These are phyloP conservation scores for Talaromyces sp. DNA, from an alignment of 2,329 filamentous ascomycete species.

Conservation along the genomic window DNA sequence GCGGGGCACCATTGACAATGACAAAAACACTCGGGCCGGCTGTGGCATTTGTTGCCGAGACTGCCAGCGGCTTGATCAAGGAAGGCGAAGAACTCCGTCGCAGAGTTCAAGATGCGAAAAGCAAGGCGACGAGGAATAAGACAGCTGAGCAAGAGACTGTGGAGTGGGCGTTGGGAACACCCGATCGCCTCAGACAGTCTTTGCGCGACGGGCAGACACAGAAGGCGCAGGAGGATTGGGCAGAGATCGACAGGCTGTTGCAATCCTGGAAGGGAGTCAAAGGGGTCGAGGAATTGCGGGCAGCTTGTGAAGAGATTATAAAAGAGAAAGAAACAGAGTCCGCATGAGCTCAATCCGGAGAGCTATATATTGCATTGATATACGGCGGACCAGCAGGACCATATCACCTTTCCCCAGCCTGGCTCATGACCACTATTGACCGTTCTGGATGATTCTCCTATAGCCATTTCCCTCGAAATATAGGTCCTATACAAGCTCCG, in stretches of 20 bases:
- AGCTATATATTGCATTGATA: neutral
- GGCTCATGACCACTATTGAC: neutral
- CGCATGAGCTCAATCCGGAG: neutral
- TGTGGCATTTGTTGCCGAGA: conserved; percentile 45
- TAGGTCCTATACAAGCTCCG: neutral
- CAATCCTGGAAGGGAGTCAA: conserved; percentile 43
- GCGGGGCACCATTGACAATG: conserved; percentile 44
- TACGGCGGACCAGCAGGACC: neutral
- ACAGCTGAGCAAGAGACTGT: conserved; percentile 41
- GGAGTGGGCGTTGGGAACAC: conserved; percentile 43
- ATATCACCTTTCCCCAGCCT: neutral
- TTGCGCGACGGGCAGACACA: conserved; percentile 37
- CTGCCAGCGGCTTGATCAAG: conserved; percentile 37
- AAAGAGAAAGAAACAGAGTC: conserved; percentile 18
- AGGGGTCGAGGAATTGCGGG: conserved; percentile 41
- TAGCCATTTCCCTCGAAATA: neutral
- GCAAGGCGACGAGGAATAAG: conserved; percentile 20
- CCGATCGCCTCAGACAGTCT: conserved; percentile 36
- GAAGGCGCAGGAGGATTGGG: conserved; percentile 44
- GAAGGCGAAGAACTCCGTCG: conserved; percentile 37
- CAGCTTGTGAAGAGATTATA: conserved; percentile 41
- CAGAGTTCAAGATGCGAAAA: conserved; percentile 28
- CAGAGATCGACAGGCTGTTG: conserved; percentile 37
- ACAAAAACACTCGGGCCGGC: conserved; percentile 43
- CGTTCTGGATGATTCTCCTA: neutral